phyloP scores from a whole-genome alignment of 1,284 basidiomycete species.

The Boletus smithii region DNA sequence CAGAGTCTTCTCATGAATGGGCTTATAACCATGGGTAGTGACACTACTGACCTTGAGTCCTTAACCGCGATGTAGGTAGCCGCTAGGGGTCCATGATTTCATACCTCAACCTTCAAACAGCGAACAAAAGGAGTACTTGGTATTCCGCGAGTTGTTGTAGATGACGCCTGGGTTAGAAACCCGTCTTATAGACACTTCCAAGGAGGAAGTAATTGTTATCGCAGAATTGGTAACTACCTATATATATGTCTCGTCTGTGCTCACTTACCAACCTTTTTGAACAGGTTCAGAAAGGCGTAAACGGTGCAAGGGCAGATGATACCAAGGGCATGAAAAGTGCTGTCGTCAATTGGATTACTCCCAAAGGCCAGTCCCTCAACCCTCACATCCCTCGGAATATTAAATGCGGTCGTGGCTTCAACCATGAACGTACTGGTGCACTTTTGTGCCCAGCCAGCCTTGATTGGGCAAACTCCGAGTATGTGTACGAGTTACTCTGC shows the following conservation, averaged over 20 bases:
- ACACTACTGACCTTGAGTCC: not conserved
- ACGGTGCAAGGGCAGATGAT: slow-evolving; percentile 11
- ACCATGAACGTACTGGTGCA: not conserved
- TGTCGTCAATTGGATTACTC: not conserved
- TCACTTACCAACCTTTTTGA: not conserved
- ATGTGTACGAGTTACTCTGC: not conserved
- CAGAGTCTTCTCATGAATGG: slow-evolving; percentile 9
- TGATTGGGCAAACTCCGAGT: not conserved
- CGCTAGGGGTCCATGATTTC: no score
- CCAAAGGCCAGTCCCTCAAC: not conserved
- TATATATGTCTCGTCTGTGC: not conserved
- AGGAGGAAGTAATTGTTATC: slow-evolving; percentile 2
- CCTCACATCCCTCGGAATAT: not conserved
- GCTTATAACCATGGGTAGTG: slow-evolving; percentile 1
- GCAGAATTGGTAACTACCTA: not conserved
- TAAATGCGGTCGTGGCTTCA: not conserved
- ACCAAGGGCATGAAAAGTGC: slow-evolving; percentile 6
- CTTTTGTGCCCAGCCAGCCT: not conserved
- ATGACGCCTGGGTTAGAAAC: slow-evolving; percentile 1
- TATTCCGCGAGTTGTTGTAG: slow-evolving; percentile 6
- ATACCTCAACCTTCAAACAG: not conserved
- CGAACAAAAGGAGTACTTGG: not conserved
- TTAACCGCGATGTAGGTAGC: not conserved
- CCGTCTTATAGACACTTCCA: not conserved
- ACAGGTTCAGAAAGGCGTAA: slow-evolving; percentile 14